Evolutionary conservation across 2,329 filamentous ascomycete species (phyloP).

Genomic region (Zymoseptoria crescenta): DNA sequence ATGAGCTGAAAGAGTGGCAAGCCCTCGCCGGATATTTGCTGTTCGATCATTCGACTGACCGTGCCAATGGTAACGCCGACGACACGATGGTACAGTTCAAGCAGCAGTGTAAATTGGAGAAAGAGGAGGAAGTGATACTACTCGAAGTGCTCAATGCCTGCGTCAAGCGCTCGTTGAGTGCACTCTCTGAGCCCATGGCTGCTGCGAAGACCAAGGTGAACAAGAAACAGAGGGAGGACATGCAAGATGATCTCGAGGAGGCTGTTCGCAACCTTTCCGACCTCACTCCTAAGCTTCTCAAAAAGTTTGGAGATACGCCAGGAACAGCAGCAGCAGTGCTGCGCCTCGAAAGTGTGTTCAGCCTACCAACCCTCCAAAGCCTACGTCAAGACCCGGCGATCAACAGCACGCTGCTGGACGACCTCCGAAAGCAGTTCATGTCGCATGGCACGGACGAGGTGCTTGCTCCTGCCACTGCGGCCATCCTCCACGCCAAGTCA

Average conservation of each 20-base stretch:
- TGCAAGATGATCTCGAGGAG: constrained; percentile 64
- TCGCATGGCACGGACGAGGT: constrained; percentile 84
- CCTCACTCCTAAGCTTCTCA: constrained; percentile 76
- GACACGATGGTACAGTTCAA: constrained; percentile 59
- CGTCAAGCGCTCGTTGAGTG: constrained; percentile 65
- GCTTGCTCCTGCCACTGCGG: constrained; percentile 71
- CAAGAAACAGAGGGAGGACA: constrained; percentile 54
- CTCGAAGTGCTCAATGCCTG: constrained; percentile 79
- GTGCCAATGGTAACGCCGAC: constrained; percentile 48
- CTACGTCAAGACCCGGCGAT: constrained; percentile 76
- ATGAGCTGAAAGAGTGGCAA: constrained; percentile 80
- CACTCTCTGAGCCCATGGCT: constrained; percentile 54
- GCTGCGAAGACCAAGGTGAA: constrained; percentile 50
- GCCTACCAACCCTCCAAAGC: constrained; percentile 81
- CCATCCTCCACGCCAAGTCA: constrained; percentile 74
- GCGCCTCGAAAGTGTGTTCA: constrained; percentile 75
- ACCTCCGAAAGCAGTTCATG: constrained; percentile 88
- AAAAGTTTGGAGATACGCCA: constrained; percentile 86
- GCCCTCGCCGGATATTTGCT: constrained; percentile 81
- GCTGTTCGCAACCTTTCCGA: constrained; percentile 69
- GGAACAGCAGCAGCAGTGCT: constrained; percentile 80
- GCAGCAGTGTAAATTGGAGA: constrained; percentile 62
- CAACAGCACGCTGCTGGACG: constrained; percentile 74
- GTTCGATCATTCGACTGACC: constrained; percentile 67
- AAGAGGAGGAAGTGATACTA: constrained; percentile 73